phyloP scores from a whole-genome alignment of 768 basidiomycete species.

The Pisolithus orientalis region DNA sequence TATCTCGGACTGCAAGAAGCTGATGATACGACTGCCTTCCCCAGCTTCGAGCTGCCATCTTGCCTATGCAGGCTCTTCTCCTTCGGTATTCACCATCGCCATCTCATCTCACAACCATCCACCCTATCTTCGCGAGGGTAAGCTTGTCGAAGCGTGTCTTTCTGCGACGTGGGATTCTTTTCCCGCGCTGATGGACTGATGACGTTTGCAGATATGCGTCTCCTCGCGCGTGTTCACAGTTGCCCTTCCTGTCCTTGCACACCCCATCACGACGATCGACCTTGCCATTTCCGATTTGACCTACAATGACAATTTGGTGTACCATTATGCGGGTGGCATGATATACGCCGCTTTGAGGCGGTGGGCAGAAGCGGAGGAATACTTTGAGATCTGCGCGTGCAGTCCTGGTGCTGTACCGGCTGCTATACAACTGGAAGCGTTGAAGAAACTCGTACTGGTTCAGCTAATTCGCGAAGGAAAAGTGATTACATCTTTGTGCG shows the following conservation, averaged over 20 bases:
- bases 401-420: slow-evolving; percentile 52
- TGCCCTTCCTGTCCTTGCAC: slow-evolving; percentile 54
- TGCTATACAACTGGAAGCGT: slow-evolving; percentile 77
- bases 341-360: slow-evolving; percentile 53
- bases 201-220: slow-evolving; percentile 45
- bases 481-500: slow-evolving; percentile 31
- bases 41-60: slow-evolving; percentile 43
- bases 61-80: slow-evolving; percentile 54
- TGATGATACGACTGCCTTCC: slow-evolving; percentile 14
- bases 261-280: slow-evolving; percentile 66
- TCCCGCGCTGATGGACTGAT: background rate
- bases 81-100: slow-evolving; percentile 52
- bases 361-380: slow-evolving; percentile 68
- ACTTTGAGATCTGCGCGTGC: slow-evolving; percentile 73
- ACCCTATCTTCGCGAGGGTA: slow-evolving; percentile 62
- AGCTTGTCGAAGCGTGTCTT: slow-evolving; percentile 12
- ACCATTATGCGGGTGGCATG: slow-evolving; percentile 81
- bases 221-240: slow-evolving; percentile 43
- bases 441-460: slow-evolving; percentile 76
- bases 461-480: slow-evolving; percentile 76
- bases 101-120: slow-evolving; percentile 62
- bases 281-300: slow-evolving; percentile 52
- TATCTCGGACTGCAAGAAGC: background rate
- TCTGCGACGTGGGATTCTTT: background rate
- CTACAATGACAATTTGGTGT: slow-evolving; percentile 78